phyloP scores from a whole-genome alignment of 805 yeast genomes.

The Dipodascopsis uninucleata region DNA sequence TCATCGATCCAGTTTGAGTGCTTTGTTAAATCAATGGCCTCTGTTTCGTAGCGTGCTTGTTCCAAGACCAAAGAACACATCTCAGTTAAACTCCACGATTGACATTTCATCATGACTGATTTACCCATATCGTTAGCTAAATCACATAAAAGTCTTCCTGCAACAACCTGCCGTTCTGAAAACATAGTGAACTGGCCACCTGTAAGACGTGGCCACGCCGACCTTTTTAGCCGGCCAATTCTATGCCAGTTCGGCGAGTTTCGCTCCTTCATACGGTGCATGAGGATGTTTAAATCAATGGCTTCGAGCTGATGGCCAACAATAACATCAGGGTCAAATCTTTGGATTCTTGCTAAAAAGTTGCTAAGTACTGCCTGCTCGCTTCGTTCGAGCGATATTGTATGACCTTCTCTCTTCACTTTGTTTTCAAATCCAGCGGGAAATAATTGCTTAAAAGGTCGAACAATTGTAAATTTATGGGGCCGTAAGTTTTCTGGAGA shows the following conservation, averaged over 20 bases:
- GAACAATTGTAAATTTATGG: constrained; percentile 63
- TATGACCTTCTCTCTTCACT: constrained; percentile 49
- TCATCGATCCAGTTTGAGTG: constrained; percentile 51
- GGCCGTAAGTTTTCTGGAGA: constrained; percentile 59
- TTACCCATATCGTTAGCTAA: constrained; percentile 93
- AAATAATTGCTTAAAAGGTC: constrained; percentile 62
- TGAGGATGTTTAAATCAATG: constrained; percentile 70
- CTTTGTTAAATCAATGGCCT: constrained; percentile 57
- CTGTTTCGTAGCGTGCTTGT: constrained; percentile 65
- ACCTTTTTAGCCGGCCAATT: constrained; percentile 74
- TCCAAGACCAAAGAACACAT: constrained; percentile 81
- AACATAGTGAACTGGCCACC: constrained; percentile 56
- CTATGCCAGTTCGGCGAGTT: constrained; percentile 73
- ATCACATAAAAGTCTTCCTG: constrained; percentile 88
- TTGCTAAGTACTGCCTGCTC: constrained; percentile 74
- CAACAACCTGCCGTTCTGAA: constrained; percentile 62
- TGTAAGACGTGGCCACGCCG: constrained; percentile 69
- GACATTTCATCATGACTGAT: constrained; percentile 85
- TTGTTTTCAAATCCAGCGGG: constrained; percentile 73
- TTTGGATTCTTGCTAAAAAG: constrained; percentile 65
- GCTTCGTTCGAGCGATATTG: constrained; percentile 55
- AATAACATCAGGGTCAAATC: constrained; percentile 87
- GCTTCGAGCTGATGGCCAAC: constrained; percentile 84
- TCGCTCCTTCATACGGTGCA: constrained; percentile 74
- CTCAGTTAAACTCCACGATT: constrained; percentile 89